Base-by-base conservation (phyloP, 1,284 basidiomycete species). In the Anthracocystis setariae region DNA sequence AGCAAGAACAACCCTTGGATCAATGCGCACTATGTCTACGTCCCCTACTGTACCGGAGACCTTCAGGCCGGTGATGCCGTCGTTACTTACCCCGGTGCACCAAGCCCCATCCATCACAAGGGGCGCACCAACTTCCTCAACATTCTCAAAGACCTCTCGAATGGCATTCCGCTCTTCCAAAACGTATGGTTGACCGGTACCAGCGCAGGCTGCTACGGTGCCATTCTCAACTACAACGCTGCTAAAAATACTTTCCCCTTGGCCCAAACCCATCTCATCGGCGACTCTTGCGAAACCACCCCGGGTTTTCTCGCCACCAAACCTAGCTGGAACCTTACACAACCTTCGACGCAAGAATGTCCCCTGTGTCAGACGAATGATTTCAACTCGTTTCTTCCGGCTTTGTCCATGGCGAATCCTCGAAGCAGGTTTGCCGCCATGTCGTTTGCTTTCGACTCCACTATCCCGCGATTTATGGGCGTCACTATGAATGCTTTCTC, bases 41-140 rank as follows among this genome's bases (percentile, higher is more conserved):
- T 67, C n/a, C 65, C 58, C 8, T 67, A 67, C 37, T 67, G 65
- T 46, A 67, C 65, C 0, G 65, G 49, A 7, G 65, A 67, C 27
- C 24, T 67, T 20, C 65, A 67, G 21, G 58, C 37, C 9, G 64
- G 57, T 18, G 38, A 60, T 46, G 43, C 47, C 12, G 42, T 62
- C 21, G 15, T 53, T 17, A 68, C 58, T 1, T 68, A 68, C 35
- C 21, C 49, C 5, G 46, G 42, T 23, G 65, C 65, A 1, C 58
- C 58, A 1, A 40, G 33, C 17, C 49, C 65, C 3, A 62, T 68
- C 42, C 12, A 68, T n/a, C 65, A 68, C 58, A 61, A 62, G 10
- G 65, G 65, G 5, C 46, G 46, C 20, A 18, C 21, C 24, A 68
- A 68, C 46, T 53, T 61, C 43, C 58, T 49, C 17, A 62, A 44